Conservation (phyloP, 2,329 filamentous ascomycete species). For the Sclerotiophoma versabilis region DNA sequence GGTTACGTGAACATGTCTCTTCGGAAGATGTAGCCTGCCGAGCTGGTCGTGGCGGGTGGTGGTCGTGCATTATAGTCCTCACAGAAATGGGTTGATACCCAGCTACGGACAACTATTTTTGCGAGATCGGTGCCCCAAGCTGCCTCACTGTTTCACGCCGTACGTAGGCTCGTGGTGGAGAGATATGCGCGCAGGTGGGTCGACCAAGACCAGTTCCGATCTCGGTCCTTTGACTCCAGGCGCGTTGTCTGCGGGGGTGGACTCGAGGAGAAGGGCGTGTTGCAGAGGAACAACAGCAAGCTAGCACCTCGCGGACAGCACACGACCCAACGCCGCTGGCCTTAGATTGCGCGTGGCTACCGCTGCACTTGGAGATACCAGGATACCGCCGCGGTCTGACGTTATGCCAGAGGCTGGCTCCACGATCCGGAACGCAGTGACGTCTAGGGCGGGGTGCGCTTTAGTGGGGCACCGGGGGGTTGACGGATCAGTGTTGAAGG, state of each 20-base stretch:
- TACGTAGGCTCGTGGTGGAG: slow-evolving; percentile 25
- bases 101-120: slow-evolving; percentile 6
- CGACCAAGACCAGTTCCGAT: slow-evolving; percentile 34
- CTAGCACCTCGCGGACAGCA: slow-evolving; percentile 3
- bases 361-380: slow-evolving; percentile 26
- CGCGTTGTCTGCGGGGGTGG: slow-evolving; percentile 8
- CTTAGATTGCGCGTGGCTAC: slow-evolving; percentile 16
- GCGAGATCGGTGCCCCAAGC: slow-evolving; percentile 20
- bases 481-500: slow-evolving; percentile 12
- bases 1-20: slow-evolving; percentile 23
- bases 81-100: neutral
- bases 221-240: slow-evolving; percentile 22
- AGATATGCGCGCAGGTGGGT: slow-evolving; percentile 41
- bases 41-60: slow-evolving; percentile 30
- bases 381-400: slow-evolving; percentile 22
- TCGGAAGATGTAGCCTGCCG: slow-evolving; percentile 28
- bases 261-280: neutral
- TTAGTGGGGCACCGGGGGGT: slow-evolving; percentile 13
- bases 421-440: slow-evolving; percentile 30
- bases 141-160: slow-evolving; percentile 16
- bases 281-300: slow-evolving; percentile 2
- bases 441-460: slow-evolving; percentile 24
- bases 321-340: neutral
- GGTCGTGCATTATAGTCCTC: slow-evolving; percentile 37
- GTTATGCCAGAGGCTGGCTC: slow-evolving; percentile 26